phyloP scores from a whole-genome alignment of 768 basidiomycete species.

The Tylopilus plumbeoviolaceoides region DNA sequence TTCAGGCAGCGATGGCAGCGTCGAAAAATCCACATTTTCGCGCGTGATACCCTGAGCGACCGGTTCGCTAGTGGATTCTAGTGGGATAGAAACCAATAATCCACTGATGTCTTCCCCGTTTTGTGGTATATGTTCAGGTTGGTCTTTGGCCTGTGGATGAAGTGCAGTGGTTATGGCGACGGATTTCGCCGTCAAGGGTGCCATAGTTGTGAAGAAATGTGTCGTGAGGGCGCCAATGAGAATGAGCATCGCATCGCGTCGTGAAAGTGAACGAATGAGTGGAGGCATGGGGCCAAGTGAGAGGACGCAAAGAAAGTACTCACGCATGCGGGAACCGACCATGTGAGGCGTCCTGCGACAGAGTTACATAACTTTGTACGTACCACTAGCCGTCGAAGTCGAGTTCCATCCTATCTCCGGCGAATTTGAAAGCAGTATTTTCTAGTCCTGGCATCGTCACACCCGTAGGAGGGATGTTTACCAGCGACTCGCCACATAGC shows the following conservation, averaged over 20 bases:
- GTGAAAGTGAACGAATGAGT: constrained; percentile 41
- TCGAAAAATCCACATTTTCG: constrained; percentile 1
- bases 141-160: constrained; percentile 7
- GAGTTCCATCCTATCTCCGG: constrained; percentile 3
- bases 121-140: constrained; percentile 1
- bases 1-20: constrained; percentile 36
- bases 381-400: no score
- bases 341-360: neutral
- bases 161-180: constrained; percentile 29
- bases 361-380: neutral
- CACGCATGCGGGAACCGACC: neutral
- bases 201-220: constrained; percentile 47
- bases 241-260: constrained; percentile 57
- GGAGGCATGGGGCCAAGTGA: constrained; percentile 27
- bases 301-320: neutral
- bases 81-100: neutral
- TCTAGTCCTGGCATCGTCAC: no score
- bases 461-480: no score
- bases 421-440: no score
- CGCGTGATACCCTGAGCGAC: neutral
- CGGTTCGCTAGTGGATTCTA: neutral
- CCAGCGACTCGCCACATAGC: no score
- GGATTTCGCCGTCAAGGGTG: constrained; percentile 29
- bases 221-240: constrained; percentile 53
- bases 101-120: constrained; percentile 4